These are phyloP conservation scores for Phytophthora quininea DNA, from an alignment of 352 stramenopile genomes.

Conservation along the genomic window DNA sequence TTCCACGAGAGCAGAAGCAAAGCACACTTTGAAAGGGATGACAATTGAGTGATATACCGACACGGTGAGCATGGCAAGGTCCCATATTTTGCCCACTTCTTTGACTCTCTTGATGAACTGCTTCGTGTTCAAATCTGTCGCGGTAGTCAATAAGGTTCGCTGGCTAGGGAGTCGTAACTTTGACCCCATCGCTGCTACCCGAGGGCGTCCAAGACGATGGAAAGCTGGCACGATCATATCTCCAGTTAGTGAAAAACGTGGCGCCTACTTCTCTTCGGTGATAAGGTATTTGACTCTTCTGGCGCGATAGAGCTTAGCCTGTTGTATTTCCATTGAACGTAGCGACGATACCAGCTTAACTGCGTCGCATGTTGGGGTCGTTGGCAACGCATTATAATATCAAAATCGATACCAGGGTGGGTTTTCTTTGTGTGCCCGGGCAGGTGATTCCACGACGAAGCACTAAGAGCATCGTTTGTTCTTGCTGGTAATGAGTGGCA, in stretches of 20 bases:
- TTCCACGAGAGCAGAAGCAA: slow-evolving; percentile 46
- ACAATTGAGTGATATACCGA: slow-evolving; percentile 48
- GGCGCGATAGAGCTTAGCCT: not conserved
- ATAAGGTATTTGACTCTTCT: not conserved
- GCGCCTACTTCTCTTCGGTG: not conserved
- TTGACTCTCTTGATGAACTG: slow-evolving; percentile 49
- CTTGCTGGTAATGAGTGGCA: slow-evolving; percentile 59
- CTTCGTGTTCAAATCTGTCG: slow-evolving; percentile 26
- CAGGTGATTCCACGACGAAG: slow-evolving; percentile 34
- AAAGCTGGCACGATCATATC: slow-evolving; percentile 6
- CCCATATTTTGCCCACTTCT: slow-evolving; percentile 48
- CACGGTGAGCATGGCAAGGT: slow-evolving; percentile 51
- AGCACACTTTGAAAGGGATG: slow-evolving; percentile 62
- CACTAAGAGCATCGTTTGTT: slow-evolving; percentile 43
- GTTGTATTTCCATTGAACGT: slow-evolving; percentile 36
- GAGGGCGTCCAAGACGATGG: not conserved
- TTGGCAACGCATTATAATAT: slow-evolving; percentile 52
- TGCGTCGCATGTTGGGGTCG: slow-evolving; percentile 54
- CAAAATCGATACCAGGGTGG: slow-evolving; percentile 52
- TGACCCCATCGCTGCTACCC: slow-evolving; percentile 24
- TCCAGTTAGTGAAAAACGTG: slow-evolving; percentile 4
- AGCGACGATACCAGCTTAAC: slow-evolving; percentile 51
- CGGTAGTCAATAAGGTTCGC: slow-evolving; percentile 13
- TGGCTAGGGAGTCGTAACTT: slow-evolving; percentile 21
- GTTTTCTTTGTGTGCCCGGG: slow-evolving; percentile 38